These are phyloP conservation scores for Orbilia blumenaviensis DNA, from an alignment of 2,329 filamentous ascomycete species.

Conservation along the genomic window DNA sequence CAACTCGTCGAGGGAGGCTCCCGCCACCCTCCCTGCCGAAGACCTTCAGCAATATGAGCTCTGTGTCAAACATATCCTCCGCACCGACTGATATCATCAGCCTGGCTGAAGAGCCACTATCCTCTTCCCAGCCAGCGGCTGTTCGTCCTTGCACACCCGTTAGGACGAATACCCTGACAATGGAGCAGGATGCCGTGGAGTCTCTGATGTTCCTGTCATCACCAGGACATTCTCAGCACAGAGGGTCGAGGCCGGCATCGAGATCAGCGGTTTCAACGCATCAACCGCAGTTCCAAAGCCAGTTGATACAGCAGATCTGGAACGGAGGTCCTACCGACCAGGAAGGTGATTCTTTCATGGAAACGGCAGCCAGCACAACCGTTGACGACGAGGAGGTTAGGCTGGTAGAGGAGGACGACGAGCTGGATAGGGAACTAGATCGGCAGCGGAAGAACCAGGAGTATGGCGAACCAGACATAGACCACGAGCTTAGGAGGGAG, in stretches of 20 bases:
- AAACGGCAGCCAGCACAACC: constrained; percentile 58
- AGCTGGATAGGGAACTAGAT: constrained; percentile 44
- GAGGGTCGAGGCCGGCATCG: constrained; percentile 52
- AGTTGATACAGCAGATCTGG: constrained; percentile 51
- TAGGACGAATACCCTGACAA: constrained; percentile 55
- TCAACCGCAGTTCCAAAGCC: constrained; percentile 47
- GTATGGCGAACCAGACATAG: constrained; percentile 42
- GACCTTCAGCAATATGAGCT: constrained; percentile 49
- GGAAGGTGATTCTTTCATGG: constrained; percentile 64
- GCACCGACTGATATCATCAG: constrained; percentile 41
- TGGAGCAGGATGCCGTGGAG: constrained; percentile 82
- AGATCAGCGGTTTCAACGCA: constrained; percentile 44
- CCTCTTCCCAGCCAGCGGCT: constrained; percentile 25
- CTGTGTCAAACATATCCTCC: constrained; percentile 39
- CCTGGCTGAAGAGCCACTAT: constrained; percentile 26
- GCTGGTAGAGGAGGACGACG: constrained; percentile 46
- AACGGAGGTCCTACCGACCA: constrained; percentile 73
- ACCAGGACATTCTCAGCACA: constrained; percentile 70
- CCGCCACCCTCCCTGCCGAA: constrained; percentile 47
- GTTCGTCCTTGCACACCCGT: constrained; percentile 46
- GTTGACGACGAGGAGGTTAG: constrained; percentile 46
- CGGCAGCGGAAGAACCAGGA: constrained; percentile 42
- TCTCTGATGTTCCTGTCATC: constrained; percentile 83
- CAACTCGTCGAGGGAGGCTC: constrained; percentile 29
- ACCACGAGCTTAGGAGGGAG: constrained; percentile 28